Evolutionary conservation across 495 filamentous ascomycete genomes (phyloP), one percentile per base, ranked within the genome.

Genomic region (Cudoniella acicularis): DNA sequence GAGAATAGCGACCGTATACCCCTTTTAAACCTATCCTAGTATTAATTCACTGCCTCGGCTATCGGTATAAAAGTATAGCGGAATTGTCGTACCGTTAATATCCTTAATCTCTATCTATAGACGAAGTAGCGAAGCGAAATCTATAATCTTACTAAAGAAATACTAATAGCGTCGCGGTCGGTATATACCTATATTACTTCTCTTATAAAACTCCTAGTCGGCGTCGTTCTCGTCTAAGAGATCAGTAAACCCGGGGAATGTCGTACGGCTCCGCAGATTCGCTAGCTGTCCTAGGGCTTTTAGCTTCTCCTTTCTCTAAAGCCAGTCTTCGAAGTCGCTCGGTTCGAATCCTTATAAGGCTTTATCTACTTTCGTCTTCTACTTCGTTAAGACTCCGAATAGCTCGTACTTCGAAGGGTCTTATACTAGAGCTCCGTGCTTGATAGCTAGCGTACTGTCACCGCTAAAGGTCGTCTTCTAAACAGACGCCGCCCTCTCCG

Each of bases 41-140:
- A n/a, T n/a, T n/a, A n/a, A n/a, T n/a, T n/a, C n/a, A n/a, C n/a
- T n/a, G n/a, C n/a, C n/a, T n/a, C n/a, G n/a, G n/a, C n/a, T n/a
- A n/a, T n/a, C 61, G 10, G 66, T 72, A 56, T 72, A 60, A 54
- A 73, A 72, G 57, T 23, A 52, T 10, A 73, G n/a, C n/a, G n/a
- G n/a, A n/a, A n/a, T n/a, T n/a, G n/a, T n/a, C n/a, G n/a, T n/a
- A n/a, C n/a, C n/a, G n/a, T n/a, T n/a, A n/a, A n/a, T n/a, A n/a
- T n/a, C n/a, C n/a, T n/a, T n/a, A n/a, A n/a, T n/a, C n/a, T n/a
- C n/a, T n/a, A n/a, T n/a, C n/a, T n/a, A n/a, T n/a, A n/a, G n/a
- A n/a, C n/a, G n/a, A n/a, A n/a, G n/a, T n/a, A n/a, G n/a, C n/a
- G n/a, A n/a, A n/a, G n/a, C n/a, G n/a, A n/a, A n/a, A n/a, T n/a